A percentile compares a stretch with the other conserved stretches of the same genome.
phyloP scores from a whole-genome alignment of 345 rosid genomes.

The Balakata baccata region DNA sequence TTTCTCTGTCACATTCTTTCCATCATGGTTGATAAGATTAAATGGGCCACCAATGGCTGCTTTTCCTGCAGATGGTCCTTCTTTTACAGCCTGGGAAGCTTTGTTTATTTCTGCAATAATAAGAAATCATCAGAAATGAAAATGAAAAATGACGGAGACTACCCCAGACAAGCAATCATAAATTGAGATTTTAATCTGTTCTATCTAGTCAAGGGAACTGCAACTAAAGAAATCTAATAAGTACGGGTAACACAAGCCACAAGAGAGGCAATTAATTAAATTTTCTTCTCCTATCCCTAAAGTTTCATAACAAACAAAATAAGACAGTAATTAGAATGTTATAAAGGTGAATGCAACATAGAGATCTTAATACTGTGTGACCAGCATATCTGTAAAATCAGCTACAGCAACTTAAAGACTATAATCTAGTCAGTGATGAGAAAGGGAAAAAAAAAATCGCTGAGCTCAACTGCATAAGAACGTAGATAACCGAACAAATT shows the following conservation, averaged over 20 bases:
- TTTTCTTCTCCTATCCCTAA: not conserved
- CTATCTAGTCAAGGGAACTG: not conserved
- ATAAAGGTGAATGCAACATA: not conserved
- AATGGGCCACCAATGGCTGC: slow-evolving; percentile 97
- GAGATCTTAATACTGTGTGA: not conserved
- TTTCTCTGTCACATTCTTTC: slow-evolving; percentile 73
- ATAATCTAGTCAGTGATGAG: not conserved
- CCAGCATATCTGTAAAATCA: too few species aligned
- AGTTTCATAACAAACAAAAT: not conserved
- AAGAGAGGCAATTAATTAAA: not conserved
- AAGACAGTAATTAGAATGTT: not conserved
- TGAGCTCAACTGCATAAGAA: not conserved
- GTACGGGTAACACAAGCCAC: not conserved
- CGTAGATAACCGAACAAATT: not conserved
- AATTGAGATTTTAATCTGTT: not conserved
- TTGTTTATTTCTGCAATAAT: slow-evolving; percentile 58
- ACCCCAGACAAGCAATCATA: not conserved
- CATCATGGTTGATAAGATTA: slow-evolving; percentile 76
- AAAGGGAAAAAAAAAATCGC: not conserved
- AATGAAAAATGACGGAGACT: not conserved
- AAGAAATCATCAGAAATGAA: slow-evolving; percentile 6
- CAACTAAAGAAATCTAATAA: not conserved
- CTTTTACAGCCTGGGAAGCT: slow-evolving; percentile 70
- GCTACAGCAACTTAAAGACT: too few species aligned
- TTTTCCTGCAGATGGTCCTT: slow-evolving; percentile 91